phyloP scores from a whole-genome alignment of 441 rosid genomes.

The Aquilaria agallochum region DNA sequence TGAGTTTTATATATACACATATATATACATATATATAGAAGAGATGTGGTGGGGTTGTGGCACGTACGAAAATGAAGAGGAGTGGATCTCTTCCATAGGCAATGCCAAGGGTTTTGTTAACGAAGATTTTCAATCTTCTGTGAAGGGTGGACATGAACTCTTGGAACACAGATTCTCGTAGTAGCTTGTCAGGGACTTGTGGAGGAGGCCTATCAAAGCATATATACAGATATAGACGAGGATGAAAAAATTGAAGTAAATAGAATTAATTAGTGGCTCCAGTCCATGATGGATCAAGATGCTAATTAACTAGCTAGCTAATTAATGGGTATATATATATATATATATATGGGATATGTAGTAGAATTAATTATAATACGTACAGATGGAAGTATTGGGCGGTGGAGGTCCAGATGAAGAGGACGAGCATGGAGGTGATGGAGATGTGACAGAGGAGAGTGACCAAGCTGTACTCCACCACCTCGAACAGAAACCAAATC shows the following conservation, averaged over 20 bases:
- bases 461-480: constrained; percentile 74
- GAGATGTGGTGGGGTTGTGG: neutral
- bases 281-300: too few relatives aligned
- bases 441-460: constrained; percentile 66
- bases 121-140: constrained; percentile 32
- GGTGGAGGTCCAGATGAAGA: constrained; percentile 60
- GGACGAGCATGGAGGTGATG: constrained; percentile 61
- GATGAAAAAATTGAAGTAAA: too few relatives aligned
- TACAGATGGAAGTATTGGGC: constrained; percentile 68
- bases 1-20: too few relatives aligned
- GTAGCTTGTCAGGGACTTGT: constrained; percentile 32
- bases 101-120: constrained; percentile 39
- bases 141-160: constrained; percentile 40
- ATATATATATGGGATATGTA: neutral
- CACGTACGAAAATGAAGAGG: constrained; percentile 47
- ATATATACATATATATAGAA: too few relatives aligned
- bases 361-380: neutral
- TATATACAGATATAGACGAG: neutral
- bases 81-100: constrained; percentile 64
- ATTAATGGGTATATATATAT: neutral
- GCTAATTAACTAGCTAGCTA: too few relatives aligned
- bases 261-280: too few relatives aligned
- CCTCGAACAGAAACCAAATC: constrained; percentile 84
- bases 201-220: constrained; percentile 53
- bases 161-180: constrained; percentile 37